These are phyloP conservation scores for Candida dubliniensis DNA, from an alignment of 1,139 yeast species.

Conservation along the genomic window DNA sequence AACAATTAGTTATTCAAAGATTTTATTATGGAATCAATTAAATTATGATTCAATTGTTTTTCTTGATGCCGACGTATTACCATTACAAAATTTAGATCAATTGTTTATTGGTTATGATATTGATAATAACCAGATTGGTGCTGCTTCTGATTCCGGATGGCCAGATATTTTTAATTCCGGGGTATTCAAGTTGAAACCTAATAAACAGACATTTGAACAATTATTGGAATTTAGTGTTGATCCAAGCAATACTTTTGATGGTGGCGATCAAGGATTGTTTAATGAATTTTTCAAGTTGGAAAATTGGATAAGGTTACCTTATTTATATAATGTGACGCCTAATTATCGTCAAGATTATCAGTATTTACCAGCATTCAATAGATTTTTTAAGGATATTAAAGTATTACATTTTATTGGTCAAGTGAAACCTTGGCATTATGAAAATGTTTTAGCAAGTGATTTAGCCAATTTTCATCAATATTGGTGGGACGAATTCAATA, in stretches of 20 bases:
- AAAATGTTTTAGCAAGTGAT: slow-evolving; percentile 16
- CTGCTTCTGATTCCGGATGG: slow-evolving; percentile 39
- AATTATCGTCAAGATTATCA: slow-evolving; percentile 31
- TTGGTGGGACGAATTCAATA: slow-evolving; percentile 40
- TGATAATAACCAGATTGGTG: slow-evolving; percentile 20
- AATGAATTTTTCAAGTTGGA: slow-evolving; percentile 25
- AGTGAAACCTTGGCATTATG: slow-evolving; percentile 32
- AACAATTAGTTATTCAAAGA: slow-evolving; percentile 28
- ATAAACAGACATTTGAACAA: slow-evolving; percentile 17
- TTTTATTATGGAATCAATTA: slow-evolving; percentile 29
- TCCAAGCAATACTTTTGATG: slow-evolving; percentile 28
- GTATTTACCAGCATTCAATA: slow-evolving; percentile 30
- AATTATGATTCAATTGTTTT: slow-evolving; percentile 27
- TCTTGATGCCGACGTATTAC: slow-evolving; percentile 33
- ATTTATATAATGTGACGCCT: slow-evolving; percentile 31
- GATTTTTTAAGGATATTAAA: slow-evolving; percentile 29
- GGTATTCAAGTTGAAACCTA: slow-evolving; percentile 30
- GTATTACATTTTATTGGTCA: slow-evolving; percentile 31
- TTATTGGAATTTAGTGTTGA: slow-evolving; percentile 18
- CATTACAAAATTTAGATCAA: slow-evolving; percentile 25
- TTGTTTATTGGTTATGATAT: slow-evolving; percentile 22
- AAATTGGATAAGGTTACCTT: slow-evolving; percentile 30
- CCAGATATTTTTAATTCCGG: slow-evolving; percentile 39
- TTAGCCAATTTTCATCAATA: slow-evolving; percentile 26
- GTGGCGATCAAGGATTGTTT: slow-evolving; percentile 36